These are phyloP conservation scores for Pugionium cornutum DNA, from an alignment of 345 rosid genomes.

Conservation along the genomic window DNA sequence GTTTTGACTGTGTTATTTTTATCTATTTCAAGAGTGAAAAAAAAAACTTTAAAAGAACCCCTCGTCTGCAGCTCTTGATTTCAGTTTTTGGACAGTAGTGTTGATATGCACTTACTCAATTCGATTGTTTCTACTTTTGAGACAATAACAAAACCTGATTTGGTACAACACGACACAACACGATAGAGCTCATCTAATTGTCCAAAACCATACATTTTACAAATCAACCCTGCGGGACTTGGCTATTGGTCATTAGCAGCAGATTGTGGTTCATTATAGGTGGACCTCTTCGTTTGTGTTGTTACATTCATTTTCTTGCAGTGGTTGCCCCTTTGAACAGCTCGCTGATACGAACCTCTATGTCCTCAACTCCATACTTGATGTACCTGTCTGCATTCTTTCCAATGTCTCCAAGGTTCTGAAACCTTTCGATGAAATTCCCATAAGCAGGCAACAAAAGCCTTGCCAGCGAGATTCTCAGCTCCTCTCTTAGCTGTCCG, in stretches of 20 bases:
- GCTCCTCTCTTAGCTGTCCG: constrained; percentile 68
- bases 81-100: too few species aligned
- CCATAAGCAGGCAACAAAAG: constrained; percentile 61
- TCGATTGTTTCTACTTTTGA: constrained; percentile 17
- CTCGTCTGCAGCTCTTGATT: too few species aligned
- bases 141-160: constrained; percentile 14
- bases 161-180: constrained; percentile 23
- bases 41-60: too few species aligned
- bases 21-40: too few species aligned
- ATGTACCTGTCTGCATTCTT: constrained; percentile 51
- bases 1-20: too few species aligned
- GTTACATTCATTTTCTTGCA: constrained; percentile 56
- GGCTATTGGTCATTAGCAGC: constrained; percentile 30
- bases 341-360: constrained; percentile 55
- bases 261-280: constrained; percentile 20
- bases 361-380: constrained; percentile 52
- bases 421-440: constrained; percentile 57
- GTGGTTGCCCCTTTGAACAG: constrained; percentile 60
- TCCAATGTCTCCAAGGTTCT: constrained; percentile 56
- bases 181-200: constrained; percentile 28
- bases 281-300: neutral
- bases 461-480: constrained; percentile 49
- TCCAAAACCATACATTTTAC: constrained; percentile 31
- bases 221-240: constrained; percentile 35
- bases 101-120: too few species aligned